Percentiles rank a stretch among this genome's conserved stretches.
Conservation (phyloP, 2,329 filamentous ascomycete species). For the Hypoxylon sp. region DNA sequence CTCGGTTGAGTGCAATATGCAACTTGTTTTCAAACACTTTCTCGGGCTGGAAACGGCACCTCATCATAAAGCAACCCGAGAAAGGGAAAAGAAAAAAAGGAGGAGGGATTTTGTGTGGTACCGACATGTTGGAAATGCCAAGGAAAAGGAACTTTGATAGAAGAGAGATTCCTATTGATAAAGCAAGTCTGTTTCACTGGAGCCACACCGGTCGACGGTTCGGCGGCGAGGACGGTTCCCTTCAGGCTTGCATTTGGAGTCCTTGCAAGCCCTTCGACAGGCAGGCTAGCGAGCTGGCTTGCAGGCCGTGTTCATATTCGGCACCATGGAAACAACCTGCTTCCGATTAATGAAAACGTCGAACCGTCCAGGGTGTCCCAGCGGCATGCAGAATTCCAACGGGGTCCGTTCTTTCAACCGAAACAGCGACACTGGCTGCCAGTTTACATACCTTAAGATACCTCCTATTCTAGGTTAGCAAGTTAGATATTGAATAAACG, state of each 20-base stretch:
- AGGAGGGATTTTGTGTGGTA: slow-evolving; percentile 33
- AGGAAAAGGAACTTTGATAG: slow-evolving; percentile 33
- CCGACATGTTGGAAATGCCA: slow-evolving; percentile 37
- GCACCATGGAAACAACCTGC: slow-evolving; percentile 28
- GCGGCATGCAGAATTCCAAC: slow-evolving; percentile 28
- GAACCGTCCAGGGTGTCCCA: slow-evolving; percentile 32
- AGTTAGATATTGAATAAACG: slow-evolving; percentile 15
- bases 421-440: too few species aligned
- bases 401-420: slow-evolving; percentile 19
- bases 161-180: slow-evolving; percentile 15
- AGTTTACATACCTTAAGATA: too few species aligned
- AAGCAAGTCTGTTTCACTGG: slow-evolving; percentile 12
- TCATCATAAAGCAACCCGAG: slow-evolving; percentile 27
- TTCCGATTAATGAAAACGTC: slow-evolving; percentile 33
- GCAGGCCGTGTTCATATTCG: slow-evolving; percentile 15
- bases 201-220: slow-evolving; percentile 14
- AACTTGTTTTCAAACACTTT: slow-evolving; percentile 27
- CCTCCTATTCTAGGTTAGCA: too few species aligned
- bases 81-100: background rate
- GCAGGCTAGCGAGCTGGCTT: too few species aligned
- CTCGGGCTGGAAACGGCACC: slow-evolving; percentile 31
- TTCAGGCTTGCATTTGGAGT: slow-evolving; percentile 17
- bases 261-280: slow-evolving; percentile 4
- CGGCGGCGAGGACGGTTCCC: background rate
- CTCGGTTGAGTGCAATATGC: slow-evolving; percentile 30